Evolutionary conservation across 306 rosid genomes (phyloP).

Genomic region (Betula pendula): DNA sequence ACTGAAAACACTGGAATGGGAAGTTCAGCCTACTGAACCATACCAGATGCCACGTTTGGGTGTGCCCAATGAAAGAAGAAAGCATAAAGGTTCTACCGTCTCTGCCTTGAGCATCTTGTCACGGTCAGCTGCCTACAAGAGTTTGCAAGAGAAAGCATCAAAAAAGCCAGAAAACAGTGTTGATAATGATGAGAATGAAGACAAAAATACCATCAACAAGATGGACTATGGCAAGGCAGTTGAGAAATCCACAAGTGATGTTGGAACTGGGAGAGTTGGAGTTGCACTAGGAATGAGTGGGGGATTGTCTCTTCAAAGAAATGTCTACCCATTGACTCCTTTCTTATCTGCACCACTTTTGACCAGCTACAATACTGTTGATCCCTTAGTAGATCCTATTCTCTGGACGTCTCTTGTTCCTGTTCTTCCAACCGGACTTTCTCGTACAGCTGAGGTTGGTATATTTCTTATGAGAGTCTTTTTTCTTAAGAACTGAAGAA

Average conservation of each 20-base stretch:
- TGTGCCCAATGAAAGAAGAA: constrained; percentile 46
- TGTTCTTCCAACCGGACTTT: constrained; percentile 63
- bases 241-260: constrained; percentile 64
- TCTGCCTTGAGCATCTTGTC: constrained; percentile 91
- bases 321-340: constrained; percentile 65
- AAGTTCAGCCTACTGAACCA: constrained; percentile 71
- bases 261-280: constrained; percentile 49
- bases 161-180: constrained; percentile 54
- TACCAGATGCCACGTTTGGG: constrained; percentile 92
- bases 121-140: constrained; percentile 87
- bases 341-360: constrained; percentile 84
- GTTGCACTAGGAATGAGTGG: constrained; percentile 70
- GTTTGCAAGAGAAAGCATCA: constrained; percentile 81
- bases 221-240: constrained; percentile 83
- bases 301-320: constrained; percentile 80
- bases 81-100: constrained; percentile 51
- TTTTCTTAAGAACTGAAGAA: constrained; percentile 20
- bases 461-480: constrained; percentile 13
- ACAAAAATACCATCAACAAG: constrained; percentile 65
- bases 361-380: constrained; percentile 71
- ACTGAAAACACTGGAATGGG: constrained; percentile 74
- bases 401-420: constrained; percentile 91
- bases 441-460: constrained; percentile 84
- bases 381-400: constrained; percentile 81
- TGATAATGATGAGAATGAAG: constrained; percentile 81